Evolutionary conservation across 768 basidiomycete genomes (phyloP).

Genomic region (Boletus rubroflammeus): DNA sequence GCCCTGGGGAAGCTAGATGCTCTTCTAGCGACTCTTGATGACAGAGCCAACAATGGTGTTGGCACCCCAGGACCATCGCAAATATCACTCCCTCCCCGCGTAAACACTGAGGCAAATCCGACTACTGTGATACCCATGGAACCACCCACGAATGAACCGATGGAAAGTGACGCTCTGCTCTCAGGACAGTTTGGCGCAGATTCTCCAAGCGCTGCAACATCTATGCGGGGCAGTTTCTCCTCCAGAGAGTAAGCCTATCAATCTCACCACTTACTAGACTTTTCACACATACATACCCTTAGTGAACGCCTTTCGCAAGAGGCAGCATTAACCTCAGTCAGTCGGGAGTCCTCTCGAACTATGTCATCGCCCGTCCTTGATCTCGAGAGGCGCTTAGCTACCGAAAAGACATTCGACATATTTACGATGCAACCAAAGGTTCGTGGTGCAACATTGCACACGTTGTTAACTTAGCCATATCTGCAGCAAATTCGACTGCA

Average conservation of each 20-base stretch:
- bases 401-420: conserved; percentile 81
- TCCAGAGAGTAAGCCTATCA: conserved; percentile 51
- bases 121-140: not conserved
- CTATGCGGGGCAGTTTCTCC: conserved; percentile 48
- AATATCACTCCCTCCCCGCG: not conserved
- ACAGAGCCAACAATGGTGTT: conserved; percentile 43
- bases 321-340: conserved; percentile 51
- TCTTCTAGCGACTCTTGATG: conserved; percentile 66
- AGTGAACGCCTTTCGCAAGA: conserved; percentile 63
- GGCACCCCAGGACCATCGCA: not conserved
- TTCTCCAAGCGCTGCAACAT: conserved; percentile 47
- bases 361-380: conserved; percentile 62
- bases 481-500: conserved; percentile 82
- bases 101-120: not conserved
- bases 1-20: conserved; percentile 79
- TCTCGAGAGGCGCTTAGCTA: conserved; percentile 75
- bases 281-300: conserved; percentile 5
- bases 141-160: not conserved
- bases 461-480: conserved; percentile 3
- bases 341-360: conserved; percentile 49
- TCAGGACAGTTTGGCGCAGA: conserved; percentile 22
- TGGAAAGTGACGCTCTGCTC: conserved; percentile 8
- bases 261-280: not conserved
- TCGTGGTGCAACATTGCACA: conserved; percentile 6
- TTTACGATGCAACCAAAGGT: conserved; percentile 96